Evolutionary conservation across 1,284 basidiomycete genomes (phyloP), one percentile per base, ranked within the genome.

Genomic region (Mycena sp.): DNA sequence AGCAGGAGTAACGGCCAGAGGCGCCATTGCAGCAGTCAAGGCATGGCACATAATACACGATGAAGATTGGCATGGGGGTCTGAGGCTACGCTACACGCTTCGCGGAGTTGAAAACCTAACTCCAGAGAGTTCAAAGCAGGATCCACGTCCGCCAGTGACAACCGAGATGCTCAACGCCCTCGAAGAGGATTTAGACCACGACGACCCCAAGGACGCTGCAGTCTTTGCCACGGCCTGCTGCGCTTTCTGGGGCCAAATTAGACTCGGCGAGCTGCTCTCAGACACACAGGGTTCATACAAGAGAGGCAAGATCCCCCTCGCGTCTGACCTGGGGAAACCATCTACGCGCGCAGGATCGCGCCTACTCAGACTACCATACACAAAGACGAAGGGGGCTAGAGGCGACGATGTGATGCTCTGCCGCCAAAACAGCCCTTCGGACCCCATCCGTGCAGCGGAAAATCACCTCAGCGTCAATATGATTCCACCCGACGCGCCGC

Each of bases 41-140:
- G 58, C 58, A 1, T 51, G 48, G 48, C 58, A 60, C 25, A 53
- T 60, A n/a, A 14, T 32, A 6, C n/a, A 41, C 41, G 35, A 32
- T 6, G 49, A 5, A 1, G 9, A 14, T 9, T 61, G 50, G 50
- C 1, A 25, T 6, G 51, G 58, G 1, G 35, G 37, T 1, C 14
- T 49, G 2, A 40, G 56, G 2, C 45, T 58, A 11, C 25, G 26
- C 5, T 58, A 58, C 35, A 28, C 25, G 1, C 45, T 58, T 1
- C 32, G 25, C 11, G 58, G 40, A 2, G 50, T 53, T 10, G 41
- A 53, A 17, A 61, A 61, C n/a, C 41, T 45, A 3, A 21, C 49
- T 9, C 58, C 58, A 4, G 37, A 11, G 14, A 14, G 2, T 7
- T 29, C 51, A 12, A 38, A 21, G 11, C 37, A 11, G 12, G 40